Percentiles rank a stretch among this genome's conserved stretches.
phyloP scores from a whole-genome alignment of 2,329 filamentous ascomycete species.

The Alternaria novae-zelandiae region DNA sequence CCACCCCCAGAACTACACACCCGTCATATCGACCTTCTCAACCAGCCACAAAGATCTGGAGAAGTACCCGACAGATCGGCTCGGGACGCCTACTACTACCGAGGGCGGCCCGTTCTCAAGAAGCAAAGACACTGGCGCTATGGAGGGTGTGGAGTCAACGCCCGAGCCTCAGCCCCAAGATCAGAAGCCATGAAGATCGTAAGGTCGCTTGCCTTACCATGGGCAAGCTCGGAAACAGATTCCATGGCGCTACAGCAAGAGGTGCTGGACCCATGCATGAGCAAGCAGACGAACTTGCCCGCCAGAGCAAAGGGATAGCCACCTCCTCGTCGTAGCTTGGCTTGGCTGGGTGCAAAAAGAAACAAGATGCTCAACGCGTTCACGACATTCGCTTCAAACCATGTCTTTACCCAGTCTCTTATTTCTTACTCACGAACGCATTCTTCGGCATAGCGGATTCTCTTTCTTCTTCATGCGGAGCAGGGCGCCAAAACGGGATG shows the following conservation, averaged over 20 bases:
- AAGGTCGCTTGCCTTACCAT: neutral
- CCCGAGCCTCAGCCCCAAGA: constrained; percentile 19
- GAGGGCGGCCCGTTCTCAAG: constrained; percentile 30
- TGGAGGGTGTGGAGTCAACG: constrained; percentile 36
- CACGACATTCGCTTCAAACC: constrained; percentile 1
- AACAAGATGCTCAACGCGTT: neutral
- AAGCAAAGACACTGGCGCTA: constrained; percentile 26
- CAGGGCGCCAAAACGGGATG: neutral
- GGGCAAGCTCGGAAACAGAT: neutral
- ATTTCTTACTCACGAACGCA: neutral
- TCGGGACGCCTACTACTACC: constrained; percentile 45
- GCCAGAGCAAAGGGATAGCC: neutral
- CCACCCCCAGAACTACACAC: constrained; percentile 46
- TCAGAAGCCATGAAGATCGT: constrained; percentile 15
- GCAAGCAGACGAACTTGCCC: neutral
- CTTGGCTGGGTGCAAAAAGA: neutral
- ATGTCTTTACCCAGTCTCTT: neutral
- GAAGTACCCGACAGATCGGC: constrained; percentile 52
- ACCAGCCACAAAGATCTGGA: constrained; percentile 60
- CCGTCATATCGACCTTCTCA: constrained; percentile 59
- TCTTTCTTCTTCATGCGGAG: neutral
- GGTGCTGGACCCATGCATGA: neutral
- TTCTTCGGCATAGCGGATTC: neutral
- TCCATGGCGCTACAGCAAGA: neutral
- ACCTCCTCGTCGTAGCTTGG: neutral